phyloP scores from a whole-genome alignment of 805 yeast species.

The Sugiyamaella smithiae region DNA sequence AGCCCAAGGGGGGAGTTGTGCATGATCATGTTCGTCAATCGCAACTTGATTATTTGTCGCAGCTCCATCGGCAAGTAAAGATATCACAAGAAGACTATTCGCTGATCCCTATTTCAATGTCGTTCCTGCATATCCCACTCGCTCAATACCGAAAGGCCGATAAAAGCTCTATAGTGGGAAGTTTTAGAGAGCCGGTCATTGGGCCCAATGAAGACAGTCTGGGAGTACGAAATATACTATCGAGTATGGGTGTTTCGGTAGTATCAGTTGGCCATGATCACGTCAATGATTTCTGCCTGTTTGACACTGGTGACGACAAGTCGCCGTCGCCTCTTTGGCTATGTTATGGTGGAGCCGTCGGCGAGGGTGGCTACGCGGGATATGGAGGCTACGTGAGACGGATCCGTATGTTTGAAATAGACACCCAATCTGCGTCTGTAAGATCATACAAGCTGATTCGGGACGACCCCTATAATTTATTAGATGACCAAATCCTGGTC shows the following conservation, averaged over 20 bases:
- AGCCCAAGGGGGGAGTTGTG: slow-evolving; percentile 50
- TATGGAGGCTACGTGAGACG: slow-evolving; percentile 86
- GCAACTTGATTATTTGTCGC: slow-evolving; percentile 59
- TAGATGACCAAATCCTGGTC: slow-evolving; percentile 55
- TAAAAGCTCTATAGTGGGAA: slow-evolving; percentile 52
- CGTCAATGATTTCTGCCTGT: slow-evolving; percentile 84
- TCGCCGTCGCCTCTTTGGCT: slow-evolving; percentile 56
- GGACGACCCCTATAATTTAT: slow-evolving; percentile 44
- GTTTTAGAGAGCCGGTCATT: slow-evolving; percentile 66
- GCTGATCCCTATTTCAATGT: slow-evolving; percentile 63
- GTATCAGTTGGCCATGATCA: slow-evolving; percentile 93
- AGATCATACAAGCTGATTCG: slow-evolving; percentile 74
- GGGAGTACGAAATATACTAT: slow-evolving; percentile 58
- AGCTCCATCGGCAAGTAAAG: slow-evolving; percentile 33
- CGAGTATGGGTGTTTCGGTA: slow-evolving; percentile 67
- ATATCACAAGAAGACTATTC: slow-evolving; percentile 36
- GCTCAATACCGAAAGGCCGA: slow-evolving; percentile 67
- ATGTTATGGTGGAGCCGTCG: slow-evolving; percentile 91
- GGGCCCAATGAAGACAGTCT: slow-evolving; percentile 67
- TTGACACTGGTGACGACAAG: slow-evolving; percentile 40
- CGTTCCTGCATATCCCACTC: slow-evolving; percentile 91
- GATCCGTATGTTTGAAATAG: slow-evolving; percentile 66
- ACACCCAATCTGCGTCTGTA: slow-evolving; percentile 46
- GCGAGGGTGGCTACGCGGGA: slow-evolving; percentile 96
- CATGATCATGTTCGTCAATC: slow-evolving; percentile 81